Conservation (phyloP, 2,329 filamentous ascomycete genomes). For the Clarireedia homoeocarpa region DNA sequence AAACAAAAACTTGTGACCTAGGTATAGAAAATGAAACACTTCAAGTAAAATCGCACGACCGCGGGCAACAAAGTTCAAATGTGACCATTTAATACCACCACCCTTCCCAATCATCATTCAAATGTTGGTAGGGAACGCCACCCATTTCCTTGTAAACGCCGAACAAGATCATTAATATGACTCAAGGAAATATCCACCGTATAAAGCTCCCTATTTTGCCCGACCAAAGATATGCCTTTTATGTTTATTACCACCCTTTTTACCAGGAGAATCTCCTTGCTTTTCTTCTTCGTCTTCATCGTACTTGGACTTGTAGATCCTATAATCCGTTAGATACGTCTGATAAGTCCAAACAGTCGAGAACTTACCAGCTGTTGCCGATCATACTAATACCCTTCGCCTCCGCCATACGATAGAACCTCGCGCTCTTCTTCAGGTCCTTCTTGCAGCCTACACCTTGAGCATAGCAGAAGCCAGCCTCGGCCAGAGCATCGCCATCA, state of each 20-base stretch:
- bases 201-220: neutral
- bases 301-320: conserved; percentile 97
- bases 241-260: conserved; percentile 53
- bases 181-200: neutral
- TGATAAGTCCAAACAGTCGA: neutral
- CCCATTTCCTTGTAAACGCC: neutral
- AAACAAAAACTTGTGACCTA: neutral
- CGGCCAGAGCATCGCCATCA: conserved; percentile 85
- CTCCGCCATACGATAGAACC: conserved; percentile 84
- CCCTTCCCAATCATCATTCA: neutral
- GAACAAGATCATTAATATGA: neutral
- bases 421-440: conserved; percentile 87
- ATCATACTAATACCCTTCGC: conserved; percentile 95
- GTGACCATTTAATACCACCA: neutral
- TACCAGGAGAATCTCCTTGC: conserved; percentile 20
- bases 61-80: neutral
- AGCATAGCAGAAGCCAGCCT: conserved; percentile 94
- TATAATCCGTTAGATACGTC: conserved; percentile 31
- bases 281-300: conserved; percentile 48
- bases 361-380: conserved; percentile 88
- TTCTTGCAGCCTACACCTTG: conserved; percentile 93
- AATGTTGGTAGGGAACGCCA: neutral
- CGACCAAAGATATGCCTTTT: conserved; percentile 63
- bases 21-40: neutral
- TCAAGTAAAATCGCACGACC: neutral